Evolutionary conservation across 192 early-diverging fungal species (phyloP), one percentile per base, ranked within the genome.

Genomic region (Umbelopsis isabellina): DNA sequence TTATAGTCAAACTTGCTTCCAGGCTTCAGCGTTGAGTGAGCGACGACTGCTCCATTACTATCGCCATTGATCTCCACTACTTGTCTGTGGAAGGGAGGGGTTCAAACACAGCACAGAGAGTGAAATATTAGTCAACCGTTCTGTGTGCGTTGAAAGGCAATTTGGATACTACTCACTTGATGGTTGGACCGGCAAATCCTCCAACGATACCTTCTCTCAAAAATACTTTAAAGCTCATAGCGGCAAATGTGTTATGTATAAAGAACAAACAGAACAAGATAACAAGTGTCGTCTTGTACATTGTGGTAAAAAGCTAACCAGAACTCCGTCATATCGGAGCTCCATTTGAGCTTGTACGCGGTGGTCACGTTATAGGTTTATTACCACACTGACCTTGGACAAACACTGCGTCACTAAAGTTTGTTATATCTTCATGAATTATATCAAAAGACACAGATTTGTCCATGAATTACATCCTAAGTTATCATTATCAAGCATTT

Each of bases 141-240:
- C 27, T 30, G 27, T 1, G 1, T 1, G 27, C 1, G 27, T 30
- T 30, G 27, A 30, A 30, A 30, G 27, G 27, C 27, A 30, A 30
- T 30, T 3, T 51, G 16, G 21, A 25, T 22, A 4, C 65, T 35
- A 79, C 73, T 70, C 72, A 79, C 78, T 65, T 75, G 4, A 68
- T n/a, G 11, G 50, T 68, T 20, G 73, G 73, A 5, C 73, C 78
- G 47, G 66, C 74, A 55, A 79, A 72, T 2, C 78, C 78, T 30
- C 78, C 78, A 20, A 66, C 67, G 45, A 79, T 79, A 44, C 73
- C 78, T 69, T 79, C 55, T 51, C 70, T 69, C 22, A 74, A 52
- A 66, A 72, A 33, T 11, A 79, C 53, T 72, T 74, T 69, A 49
- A 67, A 78, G 35, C 30, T 10, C 72, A 73, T 73, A 51, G 49